Evolutionary conservation across 345 rosid species (phyloP).

Genomic region (Eucalyptus sp.): DNA sequence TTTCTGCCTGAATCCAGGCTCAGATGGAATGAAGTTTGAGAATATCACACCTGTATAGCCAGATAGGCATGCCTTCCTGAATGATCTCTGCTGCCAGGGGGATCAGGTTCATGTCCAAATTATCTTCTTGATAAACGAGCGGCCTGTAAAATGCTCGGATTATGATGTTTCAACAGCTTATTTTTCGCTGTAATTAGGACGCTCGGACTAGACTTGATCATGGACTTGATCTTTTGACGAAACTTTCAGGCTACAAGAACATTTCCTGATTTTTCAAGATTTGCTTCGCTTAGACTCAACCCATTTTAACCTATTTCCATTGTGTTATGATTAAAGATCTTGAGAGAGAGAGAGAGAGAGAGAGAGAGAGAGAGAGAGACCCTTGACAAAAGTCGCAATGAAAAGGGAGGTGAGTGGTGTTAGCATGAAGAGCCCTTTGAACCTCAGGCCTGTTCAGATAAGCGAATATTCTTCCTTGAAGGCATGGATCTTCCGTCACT

Average conservation of each 20-base stretch:
- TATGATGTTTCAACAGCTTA: neutral
- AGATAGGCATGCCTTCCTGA: conserved; percentile 13
- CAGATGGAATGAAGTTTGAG: neutral
- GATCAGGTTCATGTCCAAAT: conserved; percentile 6
- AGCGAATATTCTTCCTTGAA: neutral
- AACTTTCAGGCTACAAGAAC: neutral
- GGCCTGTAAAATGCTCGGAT: conserved; percentile 3
- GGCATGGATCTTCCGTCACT: conserved; percentile 12
- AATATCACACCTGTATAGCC: conserved; percentile 8
- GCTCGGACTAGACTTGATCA: neutral
- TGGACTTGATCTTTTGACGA: neutral
- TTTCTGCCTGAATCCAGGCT: neutral
- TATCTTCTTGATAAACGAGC: conserved; percentile 13
- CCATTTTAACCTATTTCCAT: neutral
- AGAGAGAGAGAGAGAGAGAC: neutral
- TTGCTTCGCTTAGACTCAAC: neutral
- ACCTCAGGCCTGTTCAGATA: conserved; percentile 22
- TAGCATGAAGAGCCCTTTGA: conserved; percentile 28
- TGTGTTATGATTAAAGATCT: neutral
- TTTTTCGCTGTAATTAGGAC: neutral
- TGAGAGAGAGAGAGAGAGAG: neutral
- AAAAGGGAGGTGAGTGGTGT: conserved; percentile 21
- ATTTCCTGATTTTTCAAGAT: neutral
- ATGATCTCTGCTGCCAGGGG: conserved; percentile 2
- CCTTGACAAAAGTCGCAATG: conserved; percentile 24